These are phyloP conservation scores for Hirsutella rhossiliensis DNA, from an alignment of 2,329 filamentous ascomycete species.

Conservation along the genomic window DNA sequence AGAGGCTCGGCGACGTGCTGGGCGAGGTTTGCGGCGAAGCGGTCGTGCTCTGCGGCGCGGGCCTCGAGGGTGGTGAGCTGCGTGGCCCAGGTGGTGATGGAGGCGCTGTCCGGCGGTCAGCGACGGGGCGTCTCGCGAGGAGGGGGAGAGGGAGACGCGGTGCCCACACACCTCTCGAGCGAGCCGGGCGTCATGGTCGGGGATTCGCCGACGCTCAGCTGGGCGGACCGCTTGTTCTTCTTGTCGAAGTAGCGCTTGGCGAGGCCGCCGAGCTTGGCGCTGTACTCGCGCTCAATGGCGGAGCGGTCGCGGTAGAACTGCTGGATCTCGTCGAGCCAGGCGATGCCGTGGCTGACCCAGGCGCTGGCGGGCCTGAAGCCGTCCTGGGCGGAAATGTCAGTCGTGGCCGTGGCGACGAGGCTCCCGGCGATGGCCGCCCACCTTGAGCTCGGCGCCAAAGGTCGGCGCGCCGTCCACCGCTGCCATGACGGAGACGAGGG, in stretches of 20 bases:
- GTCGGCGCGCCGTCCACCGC: conserved; percentile 73
- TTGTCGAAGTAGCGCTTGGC: conserved; percentile 97
- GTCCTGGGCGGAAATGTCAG: conserved; percentile 46
- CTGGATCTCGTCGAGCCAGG: conserved; percentile 94
- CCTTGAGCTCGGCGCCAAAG: conserved; percentile 92
- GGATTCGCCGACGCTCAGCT: conserved; percentile 84
- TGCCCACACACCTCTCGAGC: conserved; percentile 71
- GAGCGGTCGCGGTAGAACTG: conserved; percentile 94
- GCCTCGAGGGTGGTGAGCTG: conserved; percentile 85
- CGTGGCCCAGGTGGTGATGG: conserved; percentile 91
- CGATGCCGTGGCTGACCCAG: conserved; percentile 83
- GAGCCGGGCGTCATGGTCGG: conserved; percentile 90
- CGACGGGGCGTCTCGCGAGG: background rate
- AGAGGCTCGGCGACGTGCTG: conserved; percentile 77
- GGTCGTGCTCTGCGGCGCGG: conserved; percentile 79
- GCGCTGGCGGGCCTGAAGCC: conserved; percentile 89
- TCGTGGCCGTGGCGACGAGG: background rate
- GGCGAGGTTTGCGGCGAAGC: conserved; percentile 67
- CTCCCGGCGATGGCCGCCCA: conserved; percentile 22
- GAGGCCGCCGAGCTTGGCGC: conserved; percentile 70
- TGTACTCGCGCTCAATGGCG: conserved; percentile 93
- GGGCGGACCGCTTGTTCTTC: conserved; percentile 81
- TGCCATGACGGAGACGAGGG: conserved; percentile 44
- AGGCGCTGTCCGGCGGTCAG: conserved; percentile 49
- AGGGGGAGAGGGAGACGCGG: background rate